Conservation (phyloP, 116 monocot species). For the Posidonia oceanica region DNA sequence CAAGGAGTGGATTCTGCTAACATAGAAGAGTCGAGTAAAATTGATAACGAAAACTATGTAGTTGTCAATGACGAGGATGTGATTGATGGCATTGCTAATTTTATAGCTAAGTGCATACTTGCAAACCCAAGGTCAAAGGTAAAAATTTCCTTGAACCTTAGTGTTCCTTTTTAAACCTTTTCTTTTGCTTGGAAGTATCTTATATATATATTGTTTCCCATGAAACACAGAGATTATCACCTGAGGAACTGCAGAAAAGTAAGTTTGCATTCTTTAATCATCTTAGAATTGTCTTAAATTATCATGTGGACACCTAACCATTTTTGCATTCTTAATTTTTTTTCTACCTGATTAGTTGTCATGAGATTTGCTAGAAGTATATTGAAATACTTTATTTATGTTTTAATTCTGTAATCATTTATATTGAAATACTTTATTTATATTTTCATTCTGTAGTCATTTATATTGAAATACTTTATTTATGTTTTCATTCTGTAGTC, state of each 20-base stretch:
- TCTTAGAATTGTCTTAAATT: neutral
- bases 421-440: no score
- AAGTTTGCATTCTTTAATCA: constrained; percentile 8
- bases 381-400: no score
- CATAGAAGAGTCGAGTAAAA: constrained; percentile 65
- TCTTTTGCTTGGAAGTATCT: neutral
- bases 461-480: no score
- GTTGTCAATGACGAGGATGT: constrained; percentile 71
- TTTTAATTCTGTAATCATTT: no score
- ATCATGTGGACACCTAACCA: no score
- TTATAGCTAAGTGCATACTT: constrained; percentile 78
- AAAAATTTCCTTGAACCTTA: neutral
- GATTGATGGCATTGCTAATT: constrained; percentile 79
- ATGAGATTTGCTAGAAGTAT: no score
- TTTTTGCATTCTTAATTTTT: no score
- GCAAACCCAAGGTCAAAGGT: constrained; percentile 89
- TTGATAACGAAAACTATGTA: constrained; percentile 77
- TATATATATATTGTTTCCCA: neutral
- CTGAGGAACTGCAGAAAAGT: constrained; percentile 70
- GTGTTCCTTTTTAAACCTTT: neutral
- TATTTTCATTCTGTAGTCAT: no score
- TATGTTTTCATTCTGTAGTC: no score
- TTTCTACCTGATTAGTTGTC: no score
- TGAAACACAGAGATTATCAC: constrained; percentile 38
- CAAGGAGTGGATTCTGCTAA: constrained; percentile 31